Evolutionary conservation across 192 early-diverging fungal species (phyloP).

Genomic region (Coemansia sp.): DNA sequence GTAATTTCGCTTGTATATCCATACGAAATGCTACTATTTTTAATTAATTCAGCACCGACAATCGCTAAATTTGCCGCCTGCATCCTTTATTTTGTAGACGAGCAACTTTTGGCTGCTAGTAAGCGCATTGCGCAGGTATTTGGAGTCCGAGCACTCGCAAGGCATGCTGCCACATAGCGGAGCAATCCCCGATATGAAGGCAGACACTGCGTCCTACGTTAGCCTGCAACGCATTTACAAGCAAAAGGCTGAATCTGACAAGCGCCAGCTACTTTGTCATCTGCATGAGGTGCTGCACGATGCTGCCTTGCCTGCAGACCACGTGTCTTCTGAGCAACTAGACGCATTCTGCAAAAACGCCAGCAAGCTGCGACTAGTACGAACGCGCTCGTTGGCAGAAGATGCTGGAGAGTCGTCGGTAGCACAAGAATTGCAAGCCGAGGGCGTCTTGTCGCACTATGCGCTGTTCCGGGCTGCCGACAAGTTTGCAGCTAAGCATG

Average conservation of each 20-base stretch:
- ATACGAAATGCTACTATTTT: not conserved
- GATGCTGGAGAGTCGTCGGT: slow-evolving; percentile 12
- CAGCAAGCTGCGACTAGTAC: slow-evolving; percentile 63
- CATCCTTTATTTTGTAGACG: slow-evolving; percentile 8
- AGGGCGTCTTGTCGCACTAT: slow-evolving; percentile 24
- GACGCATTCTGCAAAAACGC: slow-evolving; percentile 85
- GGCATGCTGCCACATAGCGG: slow-evolving; percentile 82
- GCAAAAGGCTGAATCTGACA: slow-evolving; percentile 72
- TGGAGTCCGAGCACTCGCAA: slow-evolving; percentile 60
- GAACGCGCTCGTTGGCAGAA: slow-evolving; percentile 24
- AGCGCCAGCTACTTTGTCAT: slow-evolving; percentile 48
- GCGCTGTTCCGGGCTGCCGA: slow-evolving; percentile 31
- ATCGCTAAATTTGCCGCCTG: not conserved
- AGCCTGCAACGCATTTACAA: slow-evolving; percentile 81
- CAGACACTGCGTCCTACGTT: slow-evolving; percentile 87
- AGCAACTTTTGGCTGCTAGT: slow-evolving; percentile 84
- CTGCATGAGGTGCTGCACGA: slow-evolving; percentile 52
- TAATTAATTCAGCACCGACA: no score
- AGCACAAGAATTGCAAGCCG: not conserved
- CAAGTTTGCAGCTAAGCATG: slow-evolving; percentile 17
- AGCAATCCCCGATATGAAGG: slow-evolving; percentile 94
- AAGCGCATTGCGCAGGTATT: slow-evolving; percentile 75
- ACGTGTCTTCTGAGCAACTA: slow-evolving; percentile 63
- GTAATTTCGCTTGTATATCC: not conserved
- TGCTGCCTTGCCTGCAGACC: slow-evolving; percentile 54